Evolutionary conservation across 2,329 filamentous ascomycete species (phyloP).

Genomic region (Sclerotinia trifoliorum): DNA sequence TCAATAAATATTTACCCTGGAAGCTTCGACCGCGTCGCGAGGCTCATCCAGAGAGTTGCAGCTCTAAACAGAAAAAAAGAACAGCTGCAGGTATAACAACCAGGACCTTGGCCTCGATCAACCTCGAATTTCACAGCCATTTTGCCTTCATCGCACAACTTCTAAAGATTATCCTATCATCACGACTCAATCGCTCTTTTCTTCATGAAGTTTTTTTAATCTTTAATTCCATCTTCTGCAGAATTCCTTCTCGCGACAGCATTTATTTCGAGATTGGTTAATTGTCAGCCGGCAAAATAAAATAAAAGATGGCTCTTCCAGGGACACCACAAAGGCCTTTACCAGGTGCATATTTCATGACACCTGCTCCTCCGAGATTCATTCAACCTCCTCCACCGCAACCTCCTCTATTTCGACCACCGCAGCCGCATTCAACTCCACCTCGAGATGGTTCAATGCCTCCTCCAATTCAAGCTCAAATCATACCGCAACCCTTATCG

Average conservation of each 20-base stretch:
- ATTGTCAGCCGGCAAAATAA: neutral
- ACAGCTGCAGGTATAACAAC: conserved; percentile 15
- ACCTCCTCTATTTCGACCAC: conserved; percentile 48
- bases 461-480: conserved; percentile 12
- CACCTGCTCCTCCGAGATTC: conserved; percentile 60
- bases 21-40: conserved; percentile 26
- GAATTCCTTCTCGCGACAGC: conserved; percentile 25
- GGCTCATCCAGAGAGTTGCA: conserved; percentile 23
- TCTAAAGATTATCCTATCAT: conserved; percentile 18
- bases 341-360: conserved; percentile 74
- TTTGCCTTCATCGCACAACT: conserved; percentile 15
- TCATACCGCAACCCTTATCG: conserved; percentile 49
- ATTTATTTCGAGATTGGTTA: conserved; percentile 11
- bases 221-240: conserved; percentile 22
- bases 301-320: conserved; percentile 30
- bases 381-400: conserved; percentile 46
- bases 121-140: conserved; percentile 16
- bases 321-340: conserved; percentile 67
- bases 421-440: conserved; percentile 28
- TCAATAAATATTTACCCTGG: conserved; percentile 20
- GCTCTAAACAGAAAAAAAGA: conserved; percentile 18
- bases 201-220: conserved; percentile 33
- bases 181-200: conserved; percentile 21
- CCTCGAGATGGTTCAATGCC: conserved; percentile 25
- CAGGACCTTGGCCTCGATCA: conserved; percentile 16